A percentile compares a stretch with the other conserved stretches of the same genome.
Conservation (phyloP, 1,139 yeast genomes). For the Candida frijolesensis region DNA sequence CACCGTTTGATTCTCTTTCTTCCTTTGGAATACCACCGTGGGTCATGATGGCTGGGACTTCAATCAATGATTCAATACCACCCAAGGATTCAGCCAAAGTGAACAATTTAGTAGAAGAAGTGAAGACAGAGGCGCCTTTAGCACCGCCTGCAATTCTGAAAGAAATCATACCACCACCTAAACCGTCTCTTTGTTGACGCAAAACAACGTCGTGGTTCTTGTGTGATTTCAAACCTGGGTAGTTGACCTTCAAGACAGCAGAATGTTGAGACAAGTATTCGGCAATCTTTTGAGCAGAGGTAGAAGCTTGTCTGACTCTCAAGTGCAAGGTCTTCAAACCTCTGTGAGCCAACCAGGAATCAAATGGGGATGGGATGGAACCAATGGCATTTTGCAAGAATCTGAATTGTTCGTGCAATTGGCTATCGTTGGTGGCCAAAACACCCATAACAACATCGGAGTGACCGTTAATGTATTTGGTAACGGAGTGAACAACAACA, state of each 20-base stretch:
- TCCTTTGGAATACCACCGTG: conserved; percentile 88
- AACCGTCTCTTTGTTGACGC: conserved; percentile 79
- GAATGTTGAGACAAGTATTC: conserved; percentile 56
- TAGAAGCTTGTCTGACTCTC: conserved; percentile 72
- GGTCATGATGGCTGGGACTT: conserved; percentile 92
- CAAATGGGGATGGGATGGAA: conserved; percentile 87
- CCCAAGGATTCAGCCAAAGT: conserved; percentile 90
- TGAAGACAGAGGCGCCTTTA: conserved; percentile 70
- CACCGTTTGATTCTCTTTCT: conserved; percentile 80
- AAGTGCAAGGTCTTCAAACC: conserved; percentile 87
- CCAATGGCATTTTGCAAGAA: conserved; percentile 90
- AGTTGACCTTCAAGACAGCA: conserved; percentile 68
- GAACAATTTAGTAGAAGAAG: conserved; percentile 74
- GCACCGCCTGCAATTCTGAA: conserved; percentile 87
- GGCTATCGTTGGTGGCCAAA: conserved; percentile 67
- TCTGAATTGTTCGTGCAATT: conserved; percentile 62
- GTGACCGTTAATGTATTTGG: conserved; percentile 91
- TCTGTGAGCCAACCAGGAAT: conserved; percentile 91
- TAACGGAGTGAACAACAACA: conserved; percentile 84
- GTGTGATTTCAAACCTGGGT: conserved; percentile 78
- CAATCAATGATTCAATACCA: conserved; percentile 84
- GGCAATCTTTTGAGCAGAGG: conserved; percentile 71
- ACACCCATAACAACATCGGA: conserved; percentile 91
- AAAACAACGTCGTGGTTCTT: conserved; percentile 62
- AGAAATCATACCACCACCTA: conserved; percentile 92